These are phyloP conservation scores for Linnemannia elongata DNA, from an alignment of 192 early-diverging fungal genomes.

Conservation along the genomic window DNA sequence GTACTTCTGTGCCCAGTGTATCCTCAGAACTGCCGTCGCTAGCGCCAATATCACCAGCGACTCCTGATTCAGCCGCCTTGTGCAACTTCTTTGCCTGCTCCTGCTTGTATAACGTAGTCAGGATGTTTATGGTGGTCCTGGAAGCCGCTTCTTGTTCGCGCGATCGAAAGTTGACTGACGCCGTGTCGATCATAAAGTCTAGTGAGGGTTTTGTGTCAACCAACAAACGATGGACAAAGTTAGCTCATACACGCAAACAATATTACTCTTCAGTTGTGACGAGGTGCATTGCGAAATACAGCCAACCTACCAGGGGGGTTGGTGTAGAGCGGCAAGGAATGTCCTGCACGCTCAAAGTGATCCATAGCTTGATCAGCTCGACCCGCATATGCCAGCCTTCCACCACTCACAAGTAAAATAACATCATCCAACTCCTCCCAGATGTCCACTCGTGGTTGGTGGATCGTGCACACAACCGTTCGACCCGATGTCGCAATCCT, in stretches of 20 bases:
- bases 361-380: not conserved
- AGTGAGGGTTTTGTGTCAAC: not conserved
- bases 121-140: not conserved
- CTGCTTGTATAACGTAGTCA: not conserved
- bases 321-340: not conserved
- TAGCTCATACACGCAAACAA: too few relatives aligned
- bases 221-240: too few relatives aligned
- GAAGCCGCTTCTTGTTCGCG: not conserved
- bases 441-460: slow-evolving; percentile 84
- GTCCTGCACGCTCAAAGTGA: slow-evolving; percentile 16
- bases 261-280: not conserved
- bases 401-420: slow-evolving; percentile 74
- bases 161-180: slow-evolving; percentile 21
- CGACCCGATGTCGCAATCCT: slow-evolving; percentile 13
- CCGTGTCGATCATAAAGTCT: slow-evolving; percentile 34
- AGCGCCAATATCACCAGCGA: not conserved
- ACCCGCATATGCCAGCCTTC: slow-evolving; percentile 16
- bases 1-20: not conserved
- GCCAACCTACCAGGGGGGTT: slow-evolving; percentile 17
- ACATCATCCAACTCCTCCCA: slow-evolving; percentile 85
- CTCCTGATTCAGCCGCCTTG: not conserved
- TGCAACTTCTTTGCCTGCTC: too few relatives aligned
- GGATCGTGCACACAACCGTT: slow-evolving; percentile 85
- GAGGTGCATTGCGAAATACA: not conserved
- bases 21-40: not conserved